These are phyloP conservation scores for Pleurotus platypus DNA, from an alignment of 768 basidiomycete species.

Conservation along the genomic window DNA sequence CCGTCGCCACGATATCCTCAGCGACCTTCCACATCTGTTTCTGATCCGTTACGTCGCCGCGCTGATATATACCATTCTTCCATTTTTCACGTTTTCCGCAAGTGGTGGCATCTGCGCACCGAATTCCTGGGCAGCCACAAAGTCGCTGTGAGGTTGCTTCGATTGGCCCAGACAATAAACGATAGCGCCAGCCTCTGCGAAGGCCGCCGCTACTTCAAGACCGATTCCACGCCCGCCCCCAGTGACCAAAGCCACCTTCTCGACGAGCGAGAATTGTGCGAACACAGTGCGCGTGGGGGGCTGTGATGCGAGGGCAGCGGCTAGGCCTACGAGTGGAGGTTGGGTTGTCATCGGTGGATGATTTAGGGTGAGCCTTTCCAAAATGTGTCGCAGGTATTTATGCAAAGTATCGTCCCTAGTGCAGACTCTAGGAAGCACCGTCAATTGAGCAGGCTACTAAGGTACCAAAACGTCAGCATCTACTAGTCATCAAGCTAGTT, in stretches of 20 bases:
- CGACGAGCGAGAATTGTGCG: slow-evolving; percentile 31
- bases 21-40: slow-evolving; percentile 38
- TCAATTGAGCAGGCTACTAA: no score
- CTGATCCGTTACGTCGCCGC: slow-evolving; percentile 59
- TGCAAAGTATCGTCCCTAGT: no score
- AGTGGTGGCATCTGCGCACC: slow-evolving; percentile 27
- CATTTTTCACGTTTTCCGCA: slow-evolving; percentile 18
- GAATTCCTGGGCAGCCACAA: slow-evolving; percentile 42
- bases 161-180: slow-evolving; percentile 65
- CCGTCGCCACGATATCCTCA: slow-evolving; percentile 51
- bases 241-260: slow-evolving; percentile 35
- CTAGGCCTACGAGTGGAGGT: slow-evolving; percentile 3
- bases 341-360: no score
- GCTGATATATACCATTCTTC: slow-evolving; percentile 41
- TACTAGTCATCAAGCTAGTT: no score
- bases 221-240: slow-evolving; percentile 47
- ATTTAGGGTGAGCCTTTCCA: no score
- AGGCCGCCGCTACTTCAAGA: slow-evolving; percentile 53
- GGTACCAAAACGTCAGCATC: no score
- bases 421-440: no score
- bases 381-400: no score
- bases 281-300: slow-evolving; percentile 30
- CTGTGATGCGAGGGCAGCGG: slow-evolving; percentile 23
- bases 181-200: slow-evolving; percentile 54
- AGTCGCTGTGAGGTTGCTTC: slow-evolving; percentile 42